phyloP scores from a whole-genome alignment of 495 filamentous ascomycete species.

The Tuber borchii region DNA sequence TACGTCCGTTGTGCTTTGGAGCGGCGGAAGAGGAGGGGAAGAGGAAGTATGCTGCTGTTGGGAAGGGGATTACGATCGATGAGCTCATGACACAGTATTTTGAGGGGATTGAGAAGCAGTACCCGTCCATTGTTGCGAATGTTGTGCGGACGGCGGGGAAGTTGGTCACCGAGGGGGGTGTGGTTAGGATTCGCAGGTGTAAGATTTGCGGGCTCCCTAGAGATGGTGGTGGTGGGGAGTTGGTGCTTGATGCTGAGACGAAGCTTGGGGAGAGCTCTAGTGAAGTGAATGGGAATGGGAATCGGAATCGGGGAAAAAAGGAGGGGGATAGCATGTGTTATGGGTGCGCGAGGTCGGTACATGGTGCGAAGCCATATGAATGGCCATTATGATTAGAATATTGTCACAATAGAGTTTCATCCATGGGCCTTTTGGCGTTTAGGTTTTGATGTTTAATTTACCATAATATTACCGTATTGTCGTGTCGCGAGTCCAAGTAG shows the following conservation, averaged over 20 bases:
- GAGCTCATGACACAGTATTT: constrained; percentile 86
- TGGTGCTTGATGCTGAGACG: constrained; percentile 50
- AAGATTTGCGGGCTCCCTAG: constrained; percentile 51
- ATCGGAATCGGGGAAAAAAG: background rate
- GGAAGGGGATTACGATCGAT: constrained; percentile 79
- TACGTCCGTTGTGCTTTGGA: constrained; percentile 24
- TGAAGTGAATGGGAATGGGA: constrained; percentile 5
- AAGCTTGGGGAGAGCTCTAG: constrained; percentile 7
- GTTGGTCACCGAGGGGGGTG: constrained; percentile 48
- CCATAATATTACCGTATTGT: background rate
- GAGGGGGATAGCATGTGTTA: constrained; percentile 46
- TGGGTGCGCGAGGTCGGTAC: constrained; percentile 50
- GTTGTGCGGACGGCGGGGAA: constrained; percentile 83
- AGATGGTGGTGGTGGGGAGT: constrained; percentile 46
- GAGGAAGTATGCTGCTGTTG: constrained; percentile 39
- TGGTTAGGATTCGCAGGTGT: constrained; percentile 37
- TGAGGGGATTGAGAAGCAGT: constrained; percentile 74
- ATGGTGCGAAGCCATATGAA: constrained; percentile 33
- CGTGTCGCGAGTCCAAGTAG: background rate
- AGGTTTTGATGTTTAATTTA: background rate
- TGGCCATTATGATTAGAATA: constrained; percentile 27
- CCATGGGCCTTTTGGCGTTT: background rate
- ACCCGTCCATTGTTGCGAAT: constrained; percentile 87
- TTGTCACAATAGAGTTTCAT: background rate
- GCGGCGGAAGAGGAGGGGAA: background rate